A percentile compares a stretch with the other conserved stretches of the same genome.
Evolutionary conservation across 1,284 basidiomycete species (phyloP).

Genomic region (Prillingera fragicola): DNA sequence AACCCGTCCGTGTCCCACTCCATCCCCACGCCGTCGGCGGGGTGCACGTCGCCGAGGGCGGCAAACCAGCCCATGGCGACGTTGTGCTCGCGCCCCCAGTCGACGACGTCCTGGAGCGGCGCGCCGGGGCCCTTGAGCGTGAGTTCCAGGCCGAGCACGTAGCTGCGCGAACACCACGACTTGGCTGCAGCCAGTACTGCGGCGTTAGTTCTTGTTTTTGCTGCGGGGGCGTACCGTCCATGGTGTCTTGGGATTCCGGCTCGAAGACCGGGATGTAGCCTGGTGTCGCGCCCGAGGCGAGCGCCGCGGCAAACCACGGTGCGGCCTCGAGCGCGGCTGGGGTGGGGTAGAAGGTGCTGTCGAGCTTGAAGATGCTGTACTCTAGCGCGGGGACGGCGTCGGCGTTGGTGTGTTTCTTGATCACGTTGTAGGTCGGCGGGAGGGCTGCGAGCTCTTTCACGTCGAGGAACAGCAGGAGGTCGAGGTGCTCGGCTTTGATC

Average conservation of each 20-base stretch:
- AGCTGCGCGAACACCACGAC: neutral
- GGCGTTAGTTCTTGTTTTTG: too few species aligned
- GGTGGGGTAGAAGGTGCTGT: neutral
- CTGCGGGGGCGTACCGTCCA: neutral
- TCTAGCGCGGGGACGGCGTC: neutral
- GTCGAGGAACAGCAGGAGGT: conserved; percentile 1
- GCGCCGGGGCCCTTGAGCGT: neutral
- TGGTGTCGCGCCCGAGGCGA: neutral
- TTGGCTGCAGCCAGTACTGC: neutral
- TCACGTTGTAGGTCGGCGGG: neutral
- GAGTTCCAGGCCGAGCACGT: neutral
- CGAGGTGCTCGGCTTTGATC: neutral
- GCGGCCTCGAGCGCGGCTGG: conserved; percentile 1
- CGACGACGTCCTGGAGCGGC: neutral
- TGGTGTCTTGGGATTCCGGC: neutral
- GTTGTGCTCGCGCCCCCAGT: neutral
- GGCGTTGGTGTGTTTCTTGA: neutral
- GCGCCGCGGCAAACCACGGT: neutral
- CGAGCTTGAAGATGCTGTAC: conserved; percentile 4
- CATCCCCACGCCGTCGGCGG: too few species aligned
- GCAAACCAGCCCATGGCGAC: conserved; percentile 1
- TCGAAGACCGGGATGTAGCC: conserved; percentile 2
- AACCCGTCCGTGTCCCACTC: too few species aligned
- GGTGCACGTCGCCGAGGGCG: conserved; percentile 1
- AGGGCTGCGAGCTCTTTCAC: neutral